Percentiles rank a stretch among this genome's conserved stretches.
Evolutionary conservation across 1,284 basidiomycete species (phyloP).

Genomic region (Trichosporon asahii): DNA sequence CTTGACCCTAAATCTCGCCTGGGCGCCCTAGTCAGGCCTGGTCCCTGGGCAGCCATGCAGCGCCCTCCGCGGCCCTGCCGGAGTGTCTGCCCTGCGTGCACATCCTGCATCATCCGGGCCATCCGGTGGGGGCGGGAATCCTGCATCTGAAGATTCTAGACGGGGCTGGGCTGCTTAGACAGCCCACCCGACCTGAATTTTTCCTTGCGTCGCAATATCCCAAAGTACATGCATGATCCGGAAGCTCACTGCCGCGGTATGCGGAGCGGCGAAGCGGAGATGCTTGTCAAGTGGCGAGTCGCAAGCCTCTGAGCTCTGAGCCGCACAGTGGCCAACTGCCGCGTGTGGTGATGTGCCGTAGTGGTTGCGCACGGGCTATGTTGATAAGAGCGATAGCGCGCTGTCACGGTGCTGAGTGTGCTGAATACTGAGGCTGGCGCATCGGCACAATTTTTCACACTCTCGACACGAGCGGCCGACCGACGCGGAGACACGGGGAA

Average conservation of each 20-base stretch:
- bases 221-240: neutral
- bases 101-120: neutral
- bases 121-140: neutral
- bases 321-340: neutral
- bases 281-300: neutral
- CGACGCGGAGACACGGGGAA: neutral
- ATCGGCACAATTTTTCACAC: neutral
- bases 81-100: neutral
- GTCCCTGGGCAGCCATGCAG: neutral
- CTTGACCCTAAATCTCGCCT: neutral
- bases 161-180: neutral
- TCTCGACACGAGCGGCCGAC: neutral
- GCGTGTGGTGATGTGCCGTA: neutral
- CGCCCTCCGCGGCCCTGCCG: neutral
- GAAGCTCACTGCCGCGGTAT: neutral
- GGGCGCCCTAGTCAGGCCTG: neutral
- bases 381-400: neutral
- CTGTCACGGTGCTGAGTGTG: neutral
- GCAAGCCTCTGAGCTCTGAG: too few species aligned
- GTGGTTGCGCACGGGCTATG: neutral
- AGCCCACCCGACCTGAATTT: neutral
- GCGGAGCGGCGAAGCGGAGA: neutral
- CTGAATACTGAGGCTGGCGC: neutral
- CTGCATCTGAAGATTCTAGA: constrained; percentile 1
- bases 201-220: neutral